These are phyloP conservation scores for Claviceps monticola DNA, from an alignment of 2,329 filamentous ascomycete genomes.

Conservation along the genomic window DNA sequence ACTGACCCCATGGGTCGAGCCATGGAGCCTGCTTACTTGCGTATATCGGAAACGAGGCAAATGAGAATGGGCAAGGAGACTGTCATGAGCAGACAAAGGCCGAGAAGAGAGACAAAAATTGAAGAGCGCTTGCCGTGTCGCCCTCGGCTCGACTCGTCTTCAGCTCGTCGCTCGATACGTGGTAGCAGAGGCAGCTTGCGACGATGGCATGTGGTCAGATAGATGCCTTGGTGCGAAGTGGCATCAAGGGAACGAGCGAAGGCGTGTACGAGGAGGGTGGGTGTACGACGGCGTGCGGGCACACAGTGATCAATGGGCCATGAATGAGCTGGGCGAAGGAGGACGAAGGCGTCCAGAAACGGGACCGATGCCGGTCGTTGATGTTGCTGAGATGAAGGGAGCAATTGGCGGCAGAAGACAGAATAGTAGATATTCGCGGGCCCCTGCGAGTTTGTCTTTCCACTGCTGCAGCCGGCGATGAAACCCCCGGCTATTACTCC, in stretches of 20 bases:
- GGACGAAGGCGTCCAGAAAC: neutral
- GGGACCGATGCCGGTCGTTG: neutral
- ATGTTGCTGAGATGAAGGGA: neutral
- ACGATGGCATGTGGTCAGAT: conserved; percentile 5
- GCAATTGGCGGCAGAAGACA: neutral
- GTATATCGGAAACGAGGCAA: neutral
- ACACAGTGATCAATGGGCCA: neutral
- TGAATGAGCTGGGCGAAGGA: neutral
- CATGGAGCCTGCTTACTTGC: conserved; percentile 24
- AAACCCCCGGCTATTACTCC: too few relatives aligned
- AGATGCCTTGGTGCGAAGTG: neutral
- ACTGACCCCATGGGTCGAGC: conserved; percentile 46
- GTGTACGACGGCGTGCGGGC: neutral
- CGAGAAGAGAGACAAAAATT: neutral
- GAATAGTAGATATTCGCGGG: neutral
- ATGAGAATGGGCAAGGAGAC: neutral
- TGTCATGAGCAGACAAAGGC: neutral
- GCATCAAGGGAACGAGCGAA: neutral
- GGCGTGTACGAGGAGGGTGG: neutral
- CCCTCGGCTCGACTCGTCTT: neutral
- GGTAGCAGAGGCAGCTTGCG: conserved; percentile 4
- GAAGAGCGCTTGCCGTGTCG: neutral
- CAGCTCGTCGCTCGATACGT: conserved; percentile 1
- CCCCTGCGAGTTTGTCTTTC: neutral
- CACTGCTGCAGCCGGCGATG: too few relatives aligned